These are phyloP conservation scores for Trichoderma parareesei DNA, from an alignment of 495 filamentous ascomycete species.

Conservation along the genomic window DNA sequence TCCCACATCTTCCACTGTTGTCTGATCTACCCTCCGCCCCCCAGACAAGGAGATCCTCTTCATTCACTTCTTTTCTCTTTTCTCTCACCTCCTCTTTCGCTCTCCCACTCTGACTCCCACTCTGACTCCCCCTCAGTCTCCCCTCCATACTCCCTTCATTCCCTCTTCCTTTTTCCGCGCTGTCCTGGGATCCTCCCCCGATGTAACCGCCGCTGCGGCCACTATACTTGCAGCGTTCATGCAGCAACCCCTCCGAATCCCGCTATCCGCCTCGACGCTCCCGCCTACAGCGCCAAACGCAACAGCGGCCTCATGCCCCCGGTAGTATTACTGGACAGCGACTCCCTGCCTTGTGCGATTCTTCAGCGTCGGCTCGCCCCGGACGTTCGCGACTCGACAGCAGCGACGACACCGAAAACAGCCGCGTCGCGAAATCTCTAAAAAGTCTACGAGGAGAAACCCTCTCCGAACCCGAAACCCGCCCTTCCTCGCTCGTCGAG, in stretches of 20 bases:
- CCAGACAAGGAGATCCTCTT: background rate
- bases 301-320: constrained; percentile 4
- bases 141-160: background rate
- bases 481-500: constrained; percentile 41
- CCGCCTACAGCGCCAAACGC: background rate
- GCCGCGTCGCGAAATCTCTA: background rate
- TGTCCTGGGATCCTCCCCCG: background rate
- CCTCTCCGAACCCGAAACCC: background rate
- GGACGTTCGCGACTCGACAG: background rate
- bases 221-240: constrained; percentile 8
- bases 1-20: too few relatives aligned
- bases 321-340: background rate
- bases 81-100: background rate
- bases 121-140: background rate
- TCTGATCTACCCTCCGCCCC: too few relatives aligned
- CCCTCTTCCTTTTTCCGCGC: background rate
- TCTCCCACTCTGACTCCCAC: background rate
- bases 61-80: background rate
- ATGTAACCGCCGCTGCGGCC: constrained; percentile 2
- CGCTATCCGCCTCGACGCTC: background rate
- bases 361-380: background rate
- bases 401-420: background rate
- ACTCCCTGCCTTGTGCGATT: background rate
- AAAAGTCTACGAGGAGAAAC: too few relatives aligned
- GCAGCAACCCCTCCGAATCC: constrained; percentile 7